phyloP scores from a whole-genome alignment of 2,329 filamentous ascomycete genomes.

The Botrytis tulipae region DNA sequence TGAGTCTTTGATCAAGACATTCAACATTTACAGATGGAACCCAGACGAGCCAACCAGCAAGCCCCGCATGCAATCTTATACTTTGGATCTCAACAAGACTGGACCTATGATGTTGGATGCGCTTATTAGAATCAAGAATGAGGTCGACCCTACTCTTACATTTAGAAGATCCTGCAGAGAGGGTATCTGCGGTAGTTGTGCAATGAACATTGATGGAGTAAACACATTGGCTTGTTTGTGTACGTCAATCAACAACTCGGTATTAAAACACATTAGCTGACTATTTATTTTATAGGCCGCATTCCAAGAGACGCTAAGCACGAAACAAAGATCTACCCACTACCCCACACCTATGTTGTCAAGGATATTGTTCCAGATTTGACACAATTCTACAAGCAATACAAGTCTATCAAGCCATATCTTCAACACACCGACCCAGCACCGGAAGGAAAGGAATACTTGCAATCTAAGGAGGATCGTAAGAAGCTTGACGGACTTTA shows the following conservation, averaged over 20 bases:
- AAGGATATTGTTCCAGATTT: constrained; percentile 98
- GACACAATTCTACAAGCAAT: constrained; percentile 99
- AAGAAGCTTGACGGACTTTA: constrained; percentile 94
- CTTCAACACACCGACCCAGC: constrained; percentile 85
- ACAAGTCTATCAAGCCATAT: constrained; percentile 99
- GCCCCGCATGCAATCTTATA: constrained; percentile 93
- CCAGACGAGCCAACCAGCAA: constrained; percentile 89
- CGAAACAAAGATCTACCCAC: constrained; percentile 92
- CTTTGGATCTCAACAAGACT: constrained; percentile 96
- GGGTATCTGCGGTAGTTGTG: constrained; percentile 97
- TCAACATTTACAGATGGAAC: constrained; percentile 99
- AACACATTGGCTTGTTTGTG: constrained; percentile 98
- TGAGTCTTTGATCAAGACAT: constrained; percentile 79
- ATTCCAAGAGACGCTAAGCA: constrained; percentile 80
- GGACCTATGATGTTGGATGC: constrained; percentile 98
- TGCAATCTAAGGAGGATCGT: constrained; percentile 87
- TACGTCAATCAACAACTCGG: constrained; percentile 50
- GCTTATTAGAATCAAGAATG: constrained; percentile 97
- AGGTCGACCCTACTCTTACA: constrained; percentile 92
- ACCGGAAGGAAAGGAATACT: constrained; percentile 85
- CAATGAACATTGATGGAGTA: constrained; percentile 99
- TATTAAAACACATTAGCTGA: constrained; percentile 33
- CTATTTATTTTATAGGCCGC: constrained; percentile 60
- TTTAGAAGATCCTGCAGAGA: constrained; percentile 96
- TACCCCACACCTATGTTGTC: constrained; percentile 98